Conservation (phyloP, 495 filamentous ascomycete species). For the Penicillium psychrofluorescens region DNA sequence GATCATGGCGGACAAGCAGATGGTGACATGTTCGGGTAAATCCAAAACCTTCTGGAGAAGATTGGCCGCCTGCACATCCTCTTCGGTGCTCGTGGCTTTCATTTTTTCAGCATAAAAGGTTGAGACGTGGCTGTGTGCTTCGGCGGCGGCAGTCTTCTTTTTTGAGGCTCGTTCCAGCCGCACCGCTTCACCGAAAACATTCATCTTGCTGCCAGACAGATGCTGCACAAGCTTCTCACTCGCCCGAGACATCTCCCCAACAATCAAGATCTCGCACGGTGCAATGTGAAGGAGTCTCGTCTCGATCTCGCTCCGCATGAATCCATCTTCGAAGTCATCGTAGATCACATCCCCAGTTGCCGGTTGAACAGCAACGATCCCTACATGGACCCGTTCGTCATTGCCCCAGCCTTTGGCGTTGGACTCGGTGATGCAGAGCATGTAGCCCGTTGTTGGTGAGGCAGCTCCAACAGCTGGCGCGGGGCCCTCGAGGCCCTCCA, state of each 20-base stretch:
- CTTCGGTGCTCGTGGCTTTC: conserved; percentile 46
- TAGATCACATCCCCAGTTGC: conserved; percentile 94
- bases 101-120: conserved; percentile 91
- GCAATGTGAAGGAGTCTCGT: conserved; percentile 90
- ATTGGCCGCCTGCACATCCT: conserved; percentile 42
- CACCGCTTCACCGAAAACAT: conserved; percentile 86
- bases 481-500: conserved; percentile 64
- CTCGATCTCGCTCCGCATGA: conserved; percentile 96
- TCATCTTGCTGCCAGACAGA: conserved; percentile 79
- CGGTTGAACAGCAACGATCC: conserved; percentile 91
- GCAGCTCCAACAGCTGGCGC: conserved; percentile 41
- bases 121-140: conserved; percentile 82
- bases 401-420: conserved; percentile 78
- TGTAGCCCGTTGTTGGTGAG: conserved; percentile 73
- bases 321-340: conserved; percentile 94
- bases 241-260: conserved; percentile 84
- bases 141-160: conserved; percentile 73
- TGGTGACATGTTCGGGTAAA: conserved; percentile 76
- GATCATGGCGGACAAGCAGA: conserved; percentile 96
- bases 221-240: conserved; percentile 91
- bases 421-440: conserved; percentile 88
- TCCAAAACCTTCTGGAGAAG: conserved; percentile 82
- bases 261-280: conserved; percentile 93
- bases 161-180: conserved; percentile 72
- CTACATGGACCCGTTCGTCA: conserved; percentile 89